Base-by-base conservation (phyloP, 371 early-diverging fungal species). In the Caulochytrium protostelioides region DNA sequence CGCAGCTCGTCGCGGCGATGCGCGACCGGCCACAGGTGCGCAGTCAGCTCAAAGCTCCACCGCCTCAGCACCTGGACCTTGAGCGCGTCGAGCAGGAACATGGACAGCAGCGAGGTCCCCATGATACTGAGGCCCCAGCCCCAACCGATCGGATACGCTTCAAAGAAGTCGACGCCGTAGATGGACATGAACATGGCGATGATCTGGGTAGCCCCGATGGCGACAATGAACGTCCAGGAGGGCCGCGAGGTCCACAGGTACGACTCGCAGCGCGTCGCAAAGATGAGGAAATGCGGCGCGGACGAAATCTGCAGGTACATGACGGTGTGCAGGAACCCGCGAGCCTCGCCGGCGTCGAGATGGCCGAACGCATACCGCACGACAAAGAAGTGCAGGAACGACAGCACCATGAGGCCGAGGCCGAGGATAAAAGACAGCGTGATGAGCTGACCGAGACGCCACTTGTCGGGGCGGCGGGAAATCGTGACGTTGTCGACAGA, bases 231-330 rank as follows among this genome's bases (percentile, higher is more conserved):
- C 20, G 64, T 51, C 58, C 62, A 60, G 14, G 76, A 75, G 10
- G 90, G 90, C 37, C 74, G 52, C 39, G 70, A 77, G 41, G 70
- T 72, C 76, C 79, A 89, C 63, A 82, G 84, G 55, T 73, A 78
- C n/a, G 74, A 71, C n/a, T 76, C 62, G 12, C 86, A 52, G 42
- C 90, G 74, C 6, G 90, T 90, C n/a, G 85, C 83, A 52, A 90
- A 90, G 51, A 90, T 90, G 19, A 83, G 80, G 62, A 90, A 90
- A 58, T 90, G 87, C 30, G 90, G 90, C 35, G 76, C 76, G 7
- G 79, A 83, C 9, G 83, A 83, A 36, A 86, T 76, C 39, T 86
- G 77, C 32, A 83, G 60, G 52, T 85, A 85, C 72, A 85, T 82
- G 61, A 86, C 77, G 28, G 81, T 68, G 43, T 78, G 67, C 39